A percentile compares a stretch with the other conserved stretches of the same genome.
Evolutionary conservation across 345 rosid species (phyloP).

Genomic region (Eucalyptus grandis): DNA sequence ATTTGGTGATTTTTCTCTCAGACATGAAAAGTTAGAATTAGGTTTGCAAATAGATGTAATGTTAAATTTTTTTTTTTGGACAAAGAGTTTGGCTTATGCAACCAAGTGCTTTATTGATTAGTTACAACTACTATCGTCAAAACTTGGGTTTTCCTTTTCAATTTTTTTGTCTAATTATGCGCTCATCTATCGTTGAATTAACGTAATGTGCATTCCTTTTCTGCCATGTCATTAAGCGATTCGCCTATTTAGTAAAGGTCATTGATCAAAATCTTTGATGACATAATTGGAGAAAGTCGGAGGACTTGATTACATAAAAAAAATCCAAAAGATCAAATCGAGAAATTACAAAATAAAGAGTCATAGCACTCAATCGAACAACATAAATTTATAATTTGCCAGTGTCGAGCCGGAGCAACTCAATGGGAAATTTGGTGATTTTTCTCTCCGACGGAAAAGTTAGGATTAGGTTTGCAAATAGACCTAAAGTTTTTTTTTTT

Average conservation of each 20-base stretch:
- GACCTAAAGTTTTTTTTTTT: too few species aligned
- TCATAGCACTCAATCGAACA: too few species aligned
- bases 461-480: too few species aligned
- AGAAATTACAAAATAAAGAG: too few species aligned
- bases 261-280: background rate
- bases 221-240: background rate
- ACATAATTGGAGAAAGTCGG: too few species aligned
- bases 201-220: fast-evolving
- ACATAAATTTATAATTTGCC: too few species aligned
- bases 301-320: too few species aligned
- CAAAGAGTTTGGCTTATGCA: background rate
- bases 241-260: background rate
- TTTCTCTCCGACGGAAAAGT: too few species aligned
- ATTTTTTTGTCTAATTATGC: background rate
- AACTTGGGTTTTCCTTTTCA: background rate
- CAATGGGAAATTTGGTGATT: too few species aligned
- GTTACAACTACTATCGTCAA: background rate
- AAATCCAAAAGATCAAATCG: fast-evolving
- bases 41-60: fast-evolving
- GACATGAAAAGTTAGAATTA: too few species aligned
- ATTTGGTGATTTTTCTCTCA: too few species aligned
- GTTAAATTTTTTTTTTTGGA: too few species aligned
- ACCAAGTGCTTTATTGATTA: background rate
- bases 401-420: fast-evolving
- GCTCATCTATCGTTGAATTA: fast-evolving